These are phyloP conservation scores for Fusarium hainanense DNA, from an alignment of 2,329 filamentous ascomycete genomes.

Conservation along the genomic window DNA sequence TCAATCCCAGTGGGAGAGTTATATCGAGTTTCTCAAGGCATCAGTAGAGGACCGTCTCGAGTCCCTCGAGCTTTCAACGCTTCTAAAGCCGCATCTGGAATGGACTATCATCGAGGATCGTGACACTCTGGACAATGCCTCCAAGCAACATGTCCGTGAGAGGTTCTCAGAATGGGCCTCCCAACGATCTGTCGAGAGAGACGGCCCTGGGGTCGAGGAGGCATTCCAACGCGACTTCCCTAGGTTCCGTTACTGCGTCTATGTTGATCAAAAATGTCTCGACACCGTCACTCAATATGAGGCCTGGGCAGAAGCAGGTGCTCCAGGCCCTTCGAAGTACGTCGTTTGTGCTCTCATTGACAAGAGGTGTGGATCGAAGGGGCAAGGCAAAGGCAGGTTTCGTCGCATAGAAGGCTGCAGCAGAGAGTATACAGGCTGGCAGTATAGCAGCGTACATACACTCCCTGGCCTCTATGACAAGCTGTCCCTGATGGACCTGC, in stretches of 20 bases:
- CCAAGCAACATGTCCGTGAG: slow-evolving; percentile 8
- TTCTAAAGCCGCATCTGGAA: background rate
- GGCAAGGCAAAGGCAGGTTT: background rate
- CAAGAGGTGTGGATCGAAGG: background rate
- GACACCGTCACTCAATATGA: background rate
- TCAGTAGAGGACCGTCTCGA: background rate
- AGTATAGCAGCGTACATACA: background rate
- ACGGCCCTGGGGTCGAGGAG: background rate
- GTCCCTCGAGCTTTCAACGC: background rate
- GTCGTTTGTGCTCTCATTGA: slow-evolving; percentile 1
- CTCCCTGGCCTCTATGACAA: too few species aligned
- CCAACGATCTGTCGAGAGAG: background rate
- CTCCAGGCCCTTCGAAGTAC: rapidly evolving
- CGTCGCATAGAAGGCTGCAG: background rate
- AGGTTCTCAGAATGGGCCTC: slow-evolving; percentile 1
- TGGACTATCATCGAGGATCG: slow-evolving; percentile 20
- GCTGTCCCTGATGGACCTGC: too few species aligned
- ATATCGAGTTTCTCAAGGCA: slow-evolving; percentile 26
- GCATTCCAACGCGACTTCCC: background rate
- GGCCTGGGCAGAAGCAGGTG: background rate
- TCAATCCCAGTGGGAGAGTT: slow-evolving; percentile 15
- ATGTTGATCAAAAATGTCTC: slow-evolving; percentile 4
- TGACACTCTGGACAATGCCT: background rate
- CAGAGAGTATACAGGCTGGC: slow-evolving; percentile 15
- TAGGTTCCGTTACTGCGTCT: slow-evolving; percentile 1